phyloP scores from a whole-genome alignment of 2,329 filamentous ascomycete genomes.

The Dactylellina leptospora region DNA sequence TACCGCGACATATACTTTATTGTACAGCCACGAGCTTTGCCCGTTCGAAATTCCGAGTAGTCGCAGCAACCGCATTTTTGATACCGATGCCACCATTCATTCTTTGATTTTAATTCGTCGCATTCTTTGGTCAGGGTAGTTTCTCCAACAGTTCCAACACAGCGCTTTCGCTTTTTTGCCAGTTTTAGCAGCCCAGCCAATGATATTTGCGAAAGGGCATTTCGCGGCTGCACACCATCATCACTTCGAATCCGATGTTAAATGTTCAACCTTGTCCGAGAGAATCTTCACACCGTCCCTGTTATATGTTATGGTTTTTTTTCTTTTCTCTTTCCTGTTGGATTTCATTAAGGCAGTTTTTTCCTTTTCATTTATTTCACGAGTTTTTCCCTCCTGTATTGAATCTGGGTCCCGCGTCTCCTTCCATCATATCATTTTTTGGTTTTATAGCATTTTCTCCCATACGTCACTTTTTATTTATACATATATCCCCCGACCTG shows the following conservation, averaged over 20 bases:
- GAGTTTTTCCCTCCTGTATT: conserved; percentile 25
- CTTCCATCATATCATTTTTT: conserved; percentile 8
- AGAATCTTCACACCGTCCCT: background rate
- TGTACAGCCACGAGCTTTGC: conserved; percentile 15
- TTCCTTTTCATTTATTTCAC: conserved; percentile 5
- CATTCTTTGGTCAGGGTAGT: conserved; percentile 11
- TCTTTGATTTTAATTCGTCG: conserved; percentile 23
- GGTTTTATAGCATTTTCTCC: background rate
- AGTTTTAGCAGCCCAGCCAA: conserved; percentile 25
- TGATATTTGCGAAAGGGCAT: conserved; percentile 12
- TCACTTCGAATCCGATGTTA: background rate
- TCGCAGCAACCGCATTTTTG: conserved; percentile 18
- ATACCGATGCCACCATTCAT: conserved; percentile 12
- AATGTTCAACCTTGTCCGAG: conserved; percentile 13
- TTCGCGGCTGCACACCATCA: conserved; percentile 12
- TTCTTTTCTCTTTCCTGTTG: conserved; percentile 1
- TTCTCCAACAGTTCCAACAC: conserved; percentile 23
- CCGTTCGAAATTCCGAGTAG: background rate
- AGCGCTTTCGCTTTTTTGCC: conserved; percentile 11
- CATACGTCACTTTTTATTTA: conserved; percentile 2
- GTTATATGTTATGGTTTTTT: background rate
- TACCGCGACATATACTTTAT: conserved; percentile 29
- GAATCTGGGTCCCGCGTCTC: conserved; percentile 23
- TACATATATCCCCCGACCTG: conserved; percentile 13
- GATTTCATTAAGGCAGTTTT: background rate